These are phyloP conservation scores for Clonostachys rosea DNA, from an alignment of 2,329 filamentous ascomycete genomes.

Conservation along the genomic window DNA sequence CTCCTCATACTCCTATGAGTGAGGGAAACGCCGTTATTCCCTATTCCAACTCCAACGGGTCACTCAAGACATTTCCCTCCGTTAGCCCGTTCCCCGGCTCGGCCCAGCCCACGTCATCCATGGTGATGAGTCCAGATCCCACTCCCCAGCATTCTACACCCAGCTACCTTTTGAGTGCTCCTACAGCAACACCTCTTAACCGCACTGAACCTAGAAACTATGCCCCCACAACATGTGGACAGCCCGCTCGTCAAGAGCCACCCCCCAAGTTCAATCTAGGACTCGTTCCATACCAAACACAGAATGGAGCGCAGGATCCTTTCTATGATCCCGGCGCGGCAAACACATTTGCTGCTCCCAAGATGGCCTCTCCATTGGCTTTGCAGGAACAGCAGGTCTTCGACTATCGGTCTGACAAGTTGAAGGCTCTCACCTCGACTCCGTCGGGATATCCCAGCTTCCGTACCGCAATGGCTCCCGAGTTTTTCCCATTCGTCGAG, in stretches of 20 bases:
- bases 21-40: too few species aligned
- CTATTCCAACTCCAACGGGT: too few species aligned
- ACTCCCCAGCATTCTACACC: too few species aligned
- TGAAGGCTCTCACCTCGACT: slow-evolving; percentile 28
- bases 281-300: slow-evolving; percentile 4
- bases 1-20: too few species aligned
- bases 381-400: neutral
- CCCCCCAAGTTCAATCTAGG: slow-evolving; percentile 26
- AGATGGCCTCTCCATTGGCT: too few species aligned
- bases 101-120: too few species aligned
- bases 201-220: slow-evolving; percentile 34
- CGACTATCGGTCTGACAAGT: slow-evolving; percentile 23
- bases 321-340: neutral
- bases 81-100: too few species aligned
- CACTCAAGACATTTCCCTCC: too few species aligned
- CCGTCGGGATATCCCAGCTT: slow-evolving; percentile 24
- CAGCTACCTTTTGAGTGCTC: neutral
- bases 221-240: slow-evolving; percentile 24
- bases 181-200: neutral
- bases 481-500: slow-evolving; percentile 43
- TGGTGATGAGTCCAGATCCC: too few species aligned
- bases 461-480: slow-evolving; percentile 24
- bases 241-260: slow-evolving; percentile 15
- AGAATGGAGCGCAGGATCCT: neutral
- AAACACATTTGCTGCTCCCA: neutral